Percentiles rank a stretch among this genome's conserved stretches.
Evolutionary conservation across 2,329 filamentous ascomycete genomes (phyloP).

Genomic region (Fusarium aywerte): DNA sequence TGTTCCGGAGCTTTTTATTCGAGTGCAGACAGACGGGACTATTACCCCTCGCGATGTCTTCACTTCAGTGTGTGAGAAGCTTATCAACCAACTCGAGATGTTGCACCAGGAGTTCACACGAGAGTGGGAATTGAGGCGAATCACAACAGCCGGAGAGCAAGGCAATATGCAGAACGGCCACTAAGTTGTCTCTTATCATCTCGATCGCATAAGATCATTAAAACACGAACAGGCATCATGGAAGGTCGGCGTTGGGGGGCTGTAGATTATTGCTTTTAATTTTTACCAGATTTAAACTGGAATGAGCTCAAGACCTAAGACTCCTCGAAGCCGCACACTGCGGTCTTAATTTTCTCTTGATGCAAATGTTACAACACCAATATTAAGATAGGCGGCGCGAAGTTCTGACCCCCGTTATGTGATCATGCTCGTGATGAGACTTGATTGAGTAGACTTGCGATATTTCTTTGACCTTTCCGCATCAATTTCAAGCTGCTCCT

Average conservation of each 20-base stretch:
- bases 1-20: slow-evolving; percentile 72
- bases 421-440: neutral
- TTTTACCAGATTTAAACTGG: slow-evolving; percentile 27
- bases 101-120: slow-evolving; percentile 90
- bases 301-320: slow-evolving; percentile 34
- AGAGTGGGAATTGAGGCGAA: slow-evolving; percentile 89
- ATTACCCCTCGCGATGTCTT: slow-evolving; percentile 91
- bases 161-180: slow-evolving; percentile 57
- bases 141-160: slow-evolving; percentile 75
- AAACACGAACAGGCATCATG: slow-evolving; percentile 35
- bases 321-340: slow-evolving; percentile 19
- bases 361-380: slow-evolving; percentile 10
- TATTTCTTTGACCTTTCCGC: slow-evolving; percentile 10
- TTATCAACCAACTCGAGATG: slow-evolving; percentile 82
- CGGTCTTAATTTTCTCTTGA: slow-evolving; percentile 14
- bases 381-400: neutral
- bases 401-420: neutral
- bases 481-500: slow-evolving; percentile 39
- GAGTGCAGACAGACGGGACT: slow-evolving; percentile 90
- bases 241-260: slow-evolving; percentile 45
- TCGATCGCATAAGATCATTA: slow-evolving; percentile 16
- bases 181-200: slow-evolving; percentile 31
- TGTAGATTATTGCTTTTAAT: slow-evolving; percentile 40
- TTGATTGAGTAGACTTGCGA: slow-evolving; percentile 6
- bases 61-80: slow-evolving; percentile 79